Base-by-base conservation (phyloP, 139 green algal genomes). In the Chlamydomonas incerta region DNA sequence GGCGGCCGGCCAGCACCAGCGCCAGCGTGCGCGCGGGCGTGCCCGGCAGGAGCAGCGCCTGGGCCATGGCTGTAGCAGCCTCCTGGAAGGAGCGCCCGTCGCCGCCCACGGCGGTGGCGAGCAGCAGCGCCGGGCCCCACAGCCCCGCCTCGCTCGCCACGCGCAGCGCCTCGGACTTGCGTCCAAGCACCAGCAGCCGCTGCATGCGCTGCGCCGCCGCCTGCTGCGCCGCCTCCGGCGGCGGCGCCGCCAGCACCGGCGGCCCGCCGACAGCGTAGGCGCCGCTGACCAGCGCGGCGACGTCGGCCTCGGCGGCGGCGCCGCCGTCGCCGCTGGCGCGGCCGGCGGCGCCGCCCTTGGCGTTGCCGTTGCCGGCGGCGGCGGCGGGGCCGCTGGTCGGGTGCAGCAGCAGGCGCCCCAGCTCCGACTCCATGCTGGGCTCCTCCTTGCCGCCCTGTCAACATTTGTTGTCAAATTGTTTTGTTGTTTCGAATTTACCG, bases 41-140 rank as follows among this genome's bases (percentile, higher is more conserved):
- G n/a, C 92, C 94, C 18, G 88, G 76, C 3, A 81, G 46, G 17
- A 91, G 47, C 31, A 33, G 55, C 6, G 81, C 60, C 52, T 91
- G 65, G n/a, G 47, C 84, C 84, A 88, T 87, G 28, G 47, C 60
- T 10, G 75, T 57, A 17, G 83, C 83, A 0, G 65, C 34, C 52
- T 87, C 82, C 24, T 72, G 41, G 71, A 87, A 87, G 55, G 82
- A 63, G 5, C 72, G 65, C 47, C 73, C 83, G n/a, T 68, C 73
- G 31, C 41, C 17, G 63, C 46, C 71, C 28, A 74, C 41, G n/a
- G 76, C n/a, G n/a, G 73, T 71, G 24, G 95, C 90, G 47, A 98
- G 83, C 50, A 98, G 62, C 70, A 98, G 87, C 20, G 95, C 95
- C 8, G 92, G 46, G 20, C 84, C 90, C 95, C 95, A 98, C 79